Evolutionary conservation across 768 basidiomycete genomes (phyloP).

Genomic region (Naematelia encephala): DNA sequence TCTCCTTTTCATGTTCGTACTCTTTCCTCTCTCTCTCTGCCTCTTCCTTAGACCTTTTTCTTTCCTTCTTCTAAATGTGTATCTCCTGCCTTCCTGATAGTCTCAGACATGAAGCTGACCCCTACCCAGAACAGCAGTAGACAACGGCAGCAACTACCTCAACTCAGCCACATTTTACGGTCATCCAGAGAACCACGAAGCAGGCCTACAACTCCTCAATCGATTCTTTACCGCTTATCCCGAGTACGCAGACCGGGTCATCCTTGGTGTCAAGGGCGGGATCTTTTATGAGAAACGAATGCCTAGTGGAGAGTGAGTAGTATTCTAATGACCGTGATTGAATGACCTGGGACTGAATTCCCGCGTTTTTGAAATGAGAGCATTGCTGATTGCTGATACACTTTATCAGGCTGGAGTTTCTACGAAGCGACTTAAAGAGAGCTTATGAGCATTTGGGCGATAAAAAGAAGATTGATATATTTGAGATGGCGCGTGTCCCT

Average conservation of each 20-base stretch:
- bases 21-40: no score
- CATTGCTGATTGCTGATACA: background rate
- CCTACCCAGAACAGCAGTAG: constrained; percentile 31
- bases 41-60: no score
- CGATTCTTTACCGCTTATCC: constrained; percentile 55
- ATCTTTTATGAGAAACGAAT: constrained; percentile 13
- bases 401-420: constrained; percentile 49
- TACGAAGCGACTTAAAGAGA: constrained; percentile 55
- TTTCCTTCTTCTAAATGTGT: no score
- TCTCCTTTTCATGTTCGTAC: no score
- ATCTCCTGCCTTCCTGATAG: no score
- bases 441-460: constrained; percentile 54
- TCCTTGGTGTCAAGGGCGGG: constrained; percentile 57
- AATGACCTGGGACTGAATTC: no score
- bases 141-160: constrained; percentile 33
- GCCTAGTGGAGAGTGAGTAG: constrained; percentile 5
- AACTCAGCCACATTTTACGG: constrained; percentile 61
- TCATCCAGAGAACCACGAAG: constrained; percentile 46
- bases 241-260: constrained; percentile 53
- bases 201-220: constrained; percentile 56
- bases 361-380: no score
- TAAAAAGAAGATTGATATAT: constrained; percentile 60
- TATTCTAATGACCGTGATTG: no score
- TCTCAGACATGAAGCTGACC: no score
- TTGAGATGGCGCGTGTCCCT: constrained; percentile 32